Base-by-base conservation (phyloP, 2,329 filamentous ascomycete genomes). In the Trichophyton mentagrophytes region DNA sequence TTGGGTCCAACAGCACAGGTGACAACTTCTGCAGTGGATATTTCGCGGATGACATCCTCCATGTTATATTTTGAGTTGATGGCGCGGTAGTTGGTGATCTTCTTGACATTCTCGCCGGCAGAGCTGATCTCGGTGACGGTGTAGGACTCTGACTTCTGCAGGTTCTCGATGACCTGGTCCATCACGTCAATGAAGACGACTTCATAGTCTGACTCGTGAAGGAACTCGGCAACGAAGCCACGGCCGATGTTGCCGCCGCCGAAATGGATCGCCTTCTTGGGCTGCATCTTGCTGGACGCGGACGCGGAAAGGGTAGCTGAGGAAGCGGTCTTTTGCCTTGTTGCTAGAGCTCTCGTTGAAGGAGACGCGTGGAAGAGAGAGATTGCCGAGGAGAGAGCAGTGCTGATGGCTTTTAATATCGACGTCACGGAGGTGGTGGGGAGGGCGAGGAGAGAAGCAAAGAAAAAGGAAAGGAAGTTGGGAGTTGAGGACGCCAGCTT, bases 1-100 rank as follows among this genome's bases (percentile, higher is more conserved):
- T 91, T 95, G 69, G 93, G 93, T 51, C 93, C 93, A 66, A 99
- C 93, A 20, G 93, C 95, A 77, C 93, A 99, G 65, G 93, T 99
- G 69, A 99, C 90, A 59, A 96, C 78, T 65, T 96, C 90, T 46
- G 92, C 91, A 22, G 86, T 87, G 61, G 87, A 82, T 69, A 97
- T 95, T 78, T 93, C 89, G 55, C 92, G 76, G 66, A 97, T 77
- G 60, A 96, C 84, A 60, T 92, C 85, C 60, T 81, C 80, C 78
- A 95, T 87, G 72, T 96, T 80, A 65, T 86, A 85, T 77, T 88
- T 90, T 67, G 90, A 95, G 84, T 97, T 96, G 82, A 97, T 88
- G 75, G 93, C 93, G 59, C 90, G 89, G 81, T 96, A 97, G 79
- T 96, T 93, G 75, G 88, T 88, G 77, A 99, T 95, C 68, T 79